Conservation (phyloP, 768 basidiomycete genomes). For the Hemileccinum rubropunctum region DNA sequence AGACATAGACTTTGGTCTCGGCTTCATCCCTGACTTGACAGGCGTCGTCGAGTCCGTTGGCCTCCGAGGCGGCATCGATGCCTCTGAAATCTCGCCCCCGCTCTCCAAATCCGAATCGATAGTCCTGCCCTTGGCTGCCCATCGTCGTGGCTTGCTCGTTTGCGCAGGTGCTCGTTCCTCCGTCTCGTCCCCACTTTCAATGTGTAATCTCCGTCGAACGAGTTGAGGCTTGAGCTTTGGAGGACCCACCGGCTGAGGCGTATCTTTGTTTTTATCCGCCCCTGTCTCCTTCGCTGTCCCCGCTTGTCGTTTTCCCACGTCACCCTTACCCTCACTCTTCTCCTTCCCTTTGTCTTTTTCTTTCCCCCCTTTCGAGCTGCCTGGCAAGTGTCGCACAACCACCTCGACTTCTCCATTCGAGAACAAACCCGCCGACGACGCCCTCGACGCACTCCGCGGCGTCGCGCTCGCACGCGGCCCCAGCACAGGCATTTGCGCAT, state of each 20-base stretch:
- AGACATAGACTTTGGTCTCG: conserved; percentile 15
- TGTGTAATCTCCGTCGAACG: conserved; percentile 1
- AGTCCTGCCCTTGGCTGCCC: background rate
- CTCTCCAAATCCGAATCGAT: background rate
- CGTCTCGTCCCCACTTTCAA: background rate
- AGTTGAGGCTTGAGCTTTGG: background rate
- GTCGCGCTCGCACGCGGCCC: background rate
- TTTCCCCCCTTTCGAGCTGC: background rate
- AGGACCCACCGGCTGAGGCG: background rate
- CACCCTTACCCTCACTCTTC: background rate
- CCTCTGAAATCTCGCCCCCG: background rate
- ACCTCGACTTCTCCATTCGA: background rate
- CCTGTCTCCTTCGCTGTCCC: background rate
- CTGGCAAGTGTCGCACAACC: background rate
- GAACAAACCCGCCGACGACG: conserved; percentile 4
- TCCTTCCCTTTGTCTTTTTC: background rate
- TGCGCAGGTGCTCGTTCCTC: background rate
- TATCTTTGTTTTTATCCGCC: background rate
- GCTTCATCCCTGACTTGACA: conserved; percentile 28
- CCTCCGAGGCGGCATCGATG: conserved; percentile 12
- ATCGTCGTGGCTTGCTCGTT: background rate
- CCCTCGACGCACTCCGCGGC: background rate
- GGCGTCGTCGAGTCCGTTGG: conserved; percentile 13
- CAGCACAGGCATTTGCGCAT: too few species aligned
- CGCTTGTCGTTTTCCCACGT: background rate